phyloP scores from a whole-genome alignment of 2,329 filamentous ascomycete species.

The Colletotrichum lindemuthianum region DNA sequence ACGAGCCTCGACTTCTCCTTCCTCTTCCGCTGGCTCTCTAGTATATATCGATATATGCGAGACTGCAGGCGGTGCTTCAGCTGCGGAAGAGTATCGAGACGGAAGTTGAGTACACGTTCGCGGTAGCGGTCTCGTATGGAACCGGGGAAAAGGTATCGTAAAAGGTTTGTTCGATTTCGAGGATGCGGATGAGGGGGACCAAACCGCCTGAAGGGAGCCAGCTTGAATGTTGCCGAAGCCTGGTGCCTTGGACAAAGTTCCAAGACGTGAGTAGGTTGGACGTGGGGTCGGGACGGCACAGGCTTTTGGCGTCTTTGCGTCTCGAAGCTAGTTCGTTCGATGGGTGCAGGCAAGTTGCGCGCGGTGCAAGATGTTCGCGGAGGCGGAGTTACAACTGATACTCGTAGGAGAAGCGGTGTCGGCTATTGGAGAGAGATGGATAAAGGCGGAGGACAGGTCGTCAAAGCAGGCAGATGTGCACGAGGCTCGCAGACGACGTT shows the following conservation, averaged over 20 bases:
- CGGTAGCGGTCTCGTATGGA: constrained; percentile 70
- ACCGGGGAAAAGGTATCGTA: constrained; percentile 76
- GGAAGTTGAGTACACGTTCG: constrained; percentile 74
- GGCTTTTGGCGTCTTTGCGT: background rate
- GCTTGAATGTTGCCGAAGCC: constrained; percentile 41
- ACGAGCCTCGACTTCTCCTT: constrained; percentile 58
- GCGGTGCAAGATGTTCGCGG: constrained; percentile 2
- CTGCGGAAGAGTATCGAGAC: constrained; percentile 77
- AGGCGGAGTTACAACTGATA: background rate
- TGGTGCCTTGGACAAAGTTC: constrained; percentile 30
- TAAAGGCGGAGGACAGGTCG: background rate
- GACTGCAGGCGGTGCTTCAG: constrained; percentile 78
- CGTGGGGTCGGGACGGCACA: constrained; percentile 15
- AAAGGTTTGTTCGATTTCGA: constrained; percentile 59
- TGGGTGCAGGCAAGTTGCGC: too few species aligned
- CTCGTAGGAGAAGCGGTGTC: background rate
- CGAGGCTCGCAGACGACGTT: constrained; percentile 30
- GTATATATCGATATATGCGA: constrained; percentile 78
- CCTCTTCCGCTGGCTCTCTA: constrained; percentile 69
- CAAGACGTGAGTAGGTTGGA: constrained; percentile 15
- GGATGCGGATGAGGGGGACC: constrained; percentile 49
- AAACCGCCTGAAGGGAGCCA: constrained; percentile 58
- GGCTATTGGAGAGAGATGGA: background rate
- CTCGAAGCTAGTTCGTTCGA: too few species aligned
- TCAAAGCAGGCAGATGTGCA: constrained; percentile 9